Conservation (phyloP, 768 basidiomycete species). For the Imleria badia region DNA sequence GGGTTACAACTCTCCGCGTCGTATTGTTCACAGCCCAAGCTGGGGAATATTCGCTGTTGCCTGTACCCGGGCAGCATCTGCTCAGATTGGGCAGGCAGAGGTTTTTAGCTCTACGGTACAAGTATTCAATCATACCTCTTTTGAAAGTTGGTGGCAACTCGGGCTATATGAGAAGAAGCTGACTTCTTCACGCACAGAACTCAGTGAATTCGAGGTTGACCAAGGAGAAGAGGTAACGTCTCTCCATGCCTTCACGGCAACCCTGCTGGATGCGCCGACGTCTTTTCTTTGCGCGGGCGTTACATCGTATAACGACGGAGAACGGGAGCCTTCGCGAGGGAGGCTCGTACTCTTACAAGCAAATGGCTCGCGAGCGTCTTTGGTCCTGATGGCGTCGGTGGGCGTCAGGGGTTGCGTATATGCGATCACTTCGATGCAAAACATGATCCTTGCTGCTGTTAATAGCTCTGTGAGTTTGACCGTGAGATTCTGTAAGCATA, state of each 20-base stretch:
- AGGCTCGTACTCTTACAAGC: slow-evolving; percentile 56
- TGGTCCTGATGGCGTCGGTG: slow-evolving; percentile 39
- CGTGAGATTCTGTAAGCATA: neutral
- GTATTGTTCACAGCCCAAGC: slow-evolving; percentile 58
- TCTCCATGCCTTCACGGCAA: slow-evolving; percentile 35
- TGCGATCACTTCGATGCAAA: slow-evolving; percentile 50
- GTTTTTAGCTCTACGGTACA: slow-evolving; percentile 55
- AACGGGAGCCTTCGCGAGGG: slow-evolving; percentile 54
- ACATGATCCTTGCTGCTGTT: slow-evolving; percentile 63
- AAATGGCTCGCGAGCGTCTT: slow-evolving; percentile 22
- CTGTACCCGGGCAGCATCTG: slow-evolving; percentile 53
- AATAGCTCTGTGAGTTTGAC: slow-evolving; percentile 65
- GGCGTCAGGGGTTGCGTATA: slow-evolving; percentile 69
- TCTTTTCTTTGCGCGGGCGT: slow-evolving; percentile 54
- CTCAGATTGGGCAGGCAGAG: slow-evolving; percentile 51
- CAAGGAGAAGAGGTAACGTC: slow-evolving; percentile 64
- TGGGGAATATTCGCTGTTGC: slow-evolving; percentile 65
- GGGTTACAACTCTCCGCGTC: slow-evolving; percentile 68
- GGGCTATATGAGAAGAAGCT: neutral
- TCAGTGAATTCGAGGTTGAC: slow-evolving; percentile 32
- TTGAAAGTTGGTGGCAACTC: slow-evolving; percentile 51
- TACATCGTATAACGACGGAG: slow-evolving; percentile 40
- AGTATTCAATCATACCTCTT: slow-evolving; percentile 62
- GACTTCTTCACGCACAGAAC: slow-evolving; percentile 16
- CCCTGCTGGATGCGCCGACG: slow-evolving; percentile 29